A percentile compares a stretch with the other conserved stretches of the same genome.
phyloP scores from a whole-genome alignment of 352 stramenopile genomes.

The Globisporangium nodosum region DNA sequence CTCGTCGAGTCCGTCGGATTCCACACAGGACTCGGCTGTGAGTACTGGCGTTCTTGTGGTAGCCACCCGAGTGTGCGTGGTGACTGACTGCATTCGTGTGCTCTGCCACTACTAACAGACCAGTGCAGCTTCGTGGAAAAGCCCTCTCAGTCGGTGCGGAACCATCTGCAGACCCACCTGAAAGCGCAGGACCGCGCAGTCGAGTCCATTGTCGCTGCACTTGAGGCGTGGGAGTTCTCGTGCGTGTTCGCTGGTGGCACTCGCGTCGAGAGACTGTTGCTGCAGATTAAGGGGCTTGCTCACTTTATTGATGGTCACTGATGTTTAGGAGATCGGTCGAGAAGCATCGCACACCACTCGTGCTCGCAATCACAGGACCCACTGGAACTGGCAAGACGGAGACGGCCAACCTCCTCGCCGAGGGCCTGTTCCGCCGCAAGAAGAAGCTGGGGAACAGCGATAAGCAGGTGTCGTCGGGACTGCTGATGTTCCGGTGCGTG shows the following conservation, averaged over 20 bases:
- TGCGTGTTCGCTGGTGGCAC: slow-evolving; percentile 19
- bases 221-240: slow-evolving; percentile 84
- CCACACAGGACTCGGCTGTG: slow-evolving; percentile 44
- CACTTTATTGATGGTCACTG: neutral
- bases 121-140: slow-evolving; percentile 72
- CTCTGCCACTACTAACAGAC: slow-evolving; percentile 18
- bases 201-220: slow-evolving; percentile 56
- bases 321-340: slow-evolving; percentile 33
- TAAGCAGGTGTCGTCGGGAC: slow-evolving; percentile 53
- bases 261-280: neutral
- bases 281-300: no score
- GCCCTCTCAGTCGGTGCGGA: slow-evolving; percentile 46
- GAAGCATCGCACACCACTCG: slow-evolving; percentile 66
- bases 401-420: slow-evolving; percentile 77
- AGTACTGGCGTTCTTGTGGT: slow-evolving; percentile 9
- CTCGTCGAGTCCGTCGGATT: slow-evolving; percentile 40
- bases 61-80: neutral
- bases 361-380: slow-evolving; percentile 85
- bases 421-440: slow-evolving; percentile 79
- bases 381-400: slow-evolving; percentile 91
- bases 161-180: slow-evolving; percentile 47
- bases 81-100: neutral
- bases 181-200: slow-evolving; percentile 62
- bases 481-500: slow-evolving; percentile 33
- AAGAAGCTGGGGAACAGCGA: slow-evolving; percentile 67